Evolutionary conservation across 2,329 filamentous ascomycete genomes (phyloP), one percentile per base, ranked within the genome.

Genomic region (Xylaria sp.): DNA sequence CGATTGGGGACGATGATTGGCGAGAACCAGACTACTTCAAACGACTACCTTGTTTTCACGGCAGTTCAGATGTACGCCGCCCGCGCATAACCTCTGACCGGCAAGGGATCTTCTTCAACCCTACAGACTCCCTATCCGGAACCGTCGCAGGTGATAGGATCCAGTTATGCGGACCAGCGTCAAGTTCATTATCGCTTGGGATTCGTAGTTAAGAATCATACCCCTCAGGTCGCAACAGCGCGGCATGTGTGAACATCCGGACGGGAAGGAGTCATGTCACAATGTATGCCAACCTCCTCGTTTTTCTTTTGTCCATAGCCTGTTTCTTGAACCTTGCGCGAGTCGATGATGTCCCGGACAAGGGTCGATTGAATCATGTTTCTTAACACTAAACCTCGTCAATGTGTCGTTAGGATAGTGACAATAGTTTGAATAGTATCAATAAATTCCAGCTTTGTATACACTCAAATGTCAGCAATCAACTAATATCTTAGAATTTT

Each of bases 71-170:
- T 49, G 63, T 38, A 57, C 46, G 26, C 54, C 42, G 51, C 51
- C 31, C 46, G 58, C 36, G 17, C 46, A 28, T 3, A 28, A n/a
- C 58, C 66, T 62, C 59, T 56, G 23, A 59, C 53, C 13, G 23
- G 20, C 63, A 54, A 31, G 62, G 63, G 53, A 38, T 28, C 17
- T 38, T 46, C 23, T 26, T 60, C 36, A 42, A 44, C 48, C 20
- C 6, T 20, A 23, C 36, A 44, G 59, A 36, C 56, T 60, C 49
- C 38, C 31, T 60, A 23, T 58, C 33, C 36, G 63, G 67, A 69
- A 67, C 64, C 48, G 67, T 69, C 63, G 58, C 67, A 67, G 64
- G 44, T 69, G 31, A 54, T 57, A 36, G 26, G 59, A 60, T 59
- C 67, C 51, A 11, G 20, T 64, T 38, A 68, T 68, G 66, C 66